Evolutionary conservation across 148 eudicot genomes (phyloP), one percentile per base, ranked within the genome.

Genomic region (Cornus suecica): DNA sequence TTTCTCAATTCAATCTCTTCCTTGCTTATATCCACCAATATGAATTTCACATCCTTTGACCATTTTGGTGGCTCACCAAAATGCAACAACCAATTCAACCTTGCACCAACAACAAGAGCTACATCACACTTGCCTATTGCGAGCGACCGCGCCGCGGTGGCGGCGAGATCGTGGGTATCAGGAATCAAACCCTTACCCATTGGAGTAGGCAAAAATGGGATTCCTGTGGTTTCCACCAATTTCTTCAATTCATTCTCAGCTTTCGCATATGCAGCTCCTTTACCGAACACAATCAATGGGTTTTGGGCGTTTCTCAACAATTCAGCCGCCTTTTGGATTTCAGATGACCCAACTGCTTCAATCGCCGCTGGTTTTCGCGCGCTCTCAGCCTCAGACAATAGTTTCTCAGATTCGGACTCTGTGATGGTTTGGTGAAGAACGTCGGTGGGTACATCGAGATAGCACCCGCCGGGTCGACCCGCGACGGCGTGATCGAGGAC

Each of bases 101-200:
- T 74, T 0, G 99, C 97, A 27, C 99, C 99, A 52, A 95, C 84
- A 3, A 95, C 87, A 29, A 95, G 79, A 0, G 97, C 97, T 58
- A 95, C 99, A 64, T 95, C 99, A 76, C 99, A 92, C 74, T 88
- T 89, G 0, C 99, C 99, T 16, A 95, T 95, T 0, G 97, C 99
- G 0, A 95, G 80, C 3, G 99, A 95, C 65, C 99, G 62, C 0
- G 99, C 97, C 0, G 97, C 99, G 0, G 97, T 92, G 0, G 99
- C 97, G 0, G 99, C 97, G 45, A 95, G 75, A 34, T 91, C 93
- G 65, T 95, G 99, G 5, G 77, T 82, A 45, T 95, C 99, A 0
- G 97, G 87, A n/a, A 95, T 32, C 81, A 95, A 80, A 0, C 99
- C 99, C 84, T 95, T 95, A 68, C 97, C 99, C 99, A 95, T 95